These are phyloP conservation scores for Gyromitra esculenta DNA, from an alignment of 2,329 filamentous ascomycete genomes.

Conservation along the genomic window DNA sequence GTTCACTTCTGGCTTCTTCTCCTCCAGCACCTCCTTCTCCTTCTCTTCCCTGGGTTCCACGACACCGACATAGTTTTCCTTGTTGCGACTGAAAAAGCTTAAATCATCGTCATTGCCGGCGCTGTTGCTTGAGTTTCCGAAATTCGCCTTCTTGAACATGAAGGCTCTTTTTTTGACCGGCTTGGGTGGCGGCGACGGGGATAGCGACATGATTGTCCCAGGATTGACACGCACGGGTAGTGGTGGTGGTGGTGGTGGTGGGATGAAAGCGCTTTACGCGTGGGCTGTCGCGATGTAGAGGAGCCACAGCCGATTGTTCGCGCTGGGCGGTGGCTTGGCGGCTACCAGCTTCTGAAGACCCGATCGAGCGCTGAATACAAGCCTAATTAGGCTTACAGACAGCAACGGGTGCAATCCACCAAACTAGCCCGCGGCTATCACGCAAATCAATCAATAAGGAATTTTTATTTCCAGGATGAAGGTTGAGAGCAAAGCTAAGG, in stretches of 20 bases:
- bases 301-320: not conserved
- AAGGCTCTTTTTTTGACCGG: constrained; percentile 35
- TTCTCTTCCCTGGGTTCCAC: constrained; percentile 13
- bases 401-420: too few species aligned
- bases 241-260: not conserved
- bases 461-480: too few species aligned
- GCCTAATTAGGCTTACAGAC: too few species aligned
- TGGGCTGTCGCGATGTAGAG: constrained; percentile 4
- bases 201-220: constrained; percentile 19
- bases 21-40: not conserved
- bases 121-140: constrained; percentile 3
- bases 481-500: too few species aligned
- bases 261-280: constrained; percentile 22
- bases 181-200: constrained; percentile 29
- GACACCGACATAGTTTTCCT: constrained; percentile 32
- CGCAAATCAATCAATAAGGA: too few species aligned
- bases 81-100: constrained; percentile 45
- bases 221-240: not conserved
- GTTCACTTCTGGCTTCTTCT: constrained; percentile 17
- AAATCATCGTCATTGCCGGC: constrained; percentile 15
- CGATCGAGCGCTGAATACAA: too few species aligned
- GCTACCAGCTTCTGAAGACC: not conserved
- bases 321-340: constrained; percentile 1
- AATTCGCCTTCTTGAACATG: constrained; percentile 38
- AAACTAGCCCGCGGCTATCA: too few species aligned